These are phyloP conservation scores for Xylariaceae sp. DNA, from an alignment of 2,329 filamentous ascomycete species.

Conservation along the genomic window DNA sequence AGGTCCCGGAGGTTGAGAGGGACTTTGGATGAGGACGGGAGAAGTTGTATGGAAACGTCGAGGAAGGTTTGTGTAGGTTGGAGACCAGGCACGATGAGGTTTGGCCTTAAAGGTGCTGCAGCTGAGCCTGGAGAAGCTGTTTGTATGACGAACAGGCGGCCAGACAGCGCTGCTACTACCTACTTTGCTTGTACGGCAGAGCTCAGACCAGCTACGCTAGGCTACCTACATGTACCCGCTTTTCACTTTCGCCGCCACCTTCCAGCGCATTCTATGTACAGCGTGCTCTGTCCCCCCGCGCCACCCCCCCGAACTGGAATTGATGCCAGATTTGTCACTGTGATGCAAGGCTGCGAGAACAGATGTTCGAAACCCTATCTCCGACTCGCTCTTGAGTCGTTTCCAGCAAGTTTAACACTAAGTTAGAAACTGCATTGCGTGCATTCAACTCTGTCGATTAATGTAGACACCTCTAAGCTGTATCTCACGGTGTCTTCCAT, in stretches of 20 bases:
- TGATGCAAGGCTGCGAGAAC: background rate
- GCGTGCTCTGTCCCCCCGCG: background rate
- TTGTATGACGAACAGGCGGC: slow-evolving; percentile 19
- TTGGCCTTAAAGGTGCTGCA: slow-evolving; percentile 4
- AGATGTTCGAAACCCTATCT: background rate
- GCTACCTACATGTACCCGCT: slow-evolving; percentile 4
- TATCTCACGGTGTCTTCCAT: too few relatives aligned
- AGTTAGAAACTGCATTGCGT: too few relatives aligned
- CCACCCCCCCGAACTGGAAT: background rate
- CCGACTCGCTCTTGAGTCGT: background rate
- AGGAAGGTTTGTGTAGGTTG: slow-evolving; percentile 13
- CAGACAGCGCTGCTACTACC: too few relatives aligned
- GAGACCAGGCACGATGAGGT: background rate
- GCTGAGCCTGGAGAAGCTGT: slow-evolving; percentile 11
- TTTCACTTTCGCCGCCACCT: slow-evolving; percentile 17
- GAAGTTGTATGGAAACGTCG: background rate
- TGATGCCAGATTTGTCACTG: slow-evolving; percentile 11
- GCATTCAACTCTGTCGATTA: too few relatives aligned
- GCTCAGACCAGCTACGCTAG: slow-evolving; percentile 16
- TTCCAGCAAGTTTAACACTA: too few relatives aligned
- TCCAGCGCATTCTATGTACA: slow-evolving; percentile 21
- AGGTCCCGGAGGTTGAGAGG: background rate
- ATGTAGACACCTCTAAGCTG: too few relatives aligned
- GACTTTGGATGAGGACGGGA: slow-evolving; percentile 3
- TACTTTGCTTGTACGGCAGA: slow-evolving; percentile 2